These are phyloP conservation scores for Citrus maxima DNA, from an alignment of 345 rosid genomes.

Conservation along the genomic window DNA sequence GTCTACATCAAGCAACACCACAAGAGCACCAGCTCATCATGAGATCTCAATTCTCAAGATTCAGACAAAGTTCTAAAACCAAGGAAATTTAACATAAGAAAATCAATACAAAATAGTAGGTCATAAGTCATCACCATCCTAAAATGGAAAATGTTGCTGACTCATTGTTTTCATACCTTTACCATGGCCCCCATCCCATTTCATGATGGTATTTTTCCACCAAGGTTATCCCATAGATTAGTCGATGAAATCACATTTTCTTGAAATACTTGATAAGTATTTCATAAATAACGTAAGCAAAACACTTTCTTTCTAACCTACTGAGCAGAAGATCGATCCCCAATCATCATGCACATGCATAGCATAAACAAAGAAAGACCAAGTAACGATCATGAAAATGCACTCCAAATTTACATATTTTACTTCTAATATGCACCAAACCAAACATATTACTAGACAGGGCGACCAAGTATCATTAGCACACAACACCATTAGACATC, in stretches of 20 bases:
- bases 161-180: no score
- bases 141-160: no score
- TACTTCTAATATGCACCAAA: background rate
- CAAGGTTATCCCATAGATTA: background rate
- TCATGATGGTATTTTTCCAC: background rate
- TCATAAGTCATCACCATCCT: background rate
- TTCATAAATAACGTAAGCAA: background rate
- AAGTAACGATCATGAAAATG: background rate
- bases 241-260: background rate
- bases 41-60: background rate
- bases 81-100: background rate
- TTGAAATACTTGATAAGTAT: background rate
- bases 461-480: background rate
- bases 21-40: background rate
- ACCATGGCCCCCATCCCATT: no score
- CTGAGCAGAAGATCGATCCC: background rate
- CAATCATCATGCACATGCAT: background rate
- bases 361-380: background rate
- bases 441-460: background rate
- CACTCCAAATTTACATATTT: background rate
- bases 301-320: background rate
- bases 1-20: no score
- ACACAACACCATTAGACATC: background rate
- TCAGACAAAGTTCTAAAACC: background rate
- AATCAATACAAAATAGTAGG: background rate